These are phyloP conservation scores for Blastobotrys mokoenaii DNA, from an alignment of 805 yeast species.

Conservation along the genomic window DNA sequence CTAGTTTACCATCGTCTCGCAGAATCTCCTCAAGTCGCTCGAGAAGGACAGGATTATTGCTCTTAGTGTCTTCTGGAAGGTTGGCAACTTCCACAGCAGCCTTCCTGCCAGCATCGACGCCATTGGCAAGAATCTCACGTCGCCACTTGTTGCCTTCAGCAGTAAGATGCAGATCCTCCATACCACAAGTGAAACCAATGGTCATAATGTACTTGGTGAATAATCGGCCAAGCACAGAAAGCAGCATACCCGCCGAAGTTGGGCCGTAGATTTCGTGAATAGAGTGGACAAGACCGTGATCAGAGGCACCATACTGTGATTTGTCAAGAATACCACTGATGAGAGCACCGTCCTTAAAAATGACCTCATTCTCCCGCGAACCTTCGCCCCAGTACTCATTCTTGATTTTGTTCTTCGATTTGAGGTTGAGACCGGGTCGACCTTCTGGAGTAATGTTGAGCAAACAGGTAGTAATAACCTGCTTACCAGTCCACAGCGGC, in stretches of 20 bases:
- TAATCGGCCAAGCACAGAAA: slow-evolving; percentile 88
- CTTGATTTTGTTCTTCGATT: slow-evolving; percentile 80
- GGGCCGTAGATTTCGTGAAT: slow-evolving; percentile 95
- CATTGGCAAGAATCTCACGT: slow-evolving; percentile 65
- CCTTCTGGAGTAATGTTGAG: slow-evolving; percentile 78
- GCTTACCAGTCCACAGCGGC: slow-evolving; percentile 97
- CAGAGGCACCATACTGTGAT: slow-evolving; percentile 97
- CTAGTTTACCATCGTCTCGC: slow-evolving; percentile 87
- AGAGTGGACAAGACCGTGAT: slow-evolving; percentile 94
- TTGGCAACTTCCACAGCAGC: slow-evolving; percentile 96
- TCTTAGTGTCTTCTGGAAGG: slow-evolving; percentile 41
- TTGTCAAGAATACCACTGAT: slow-evolving; percentile 91
- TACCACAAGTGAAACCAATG: slow-evolving; percentile 97
- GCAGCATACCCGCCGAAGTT: slow-evolving; percentile 75
- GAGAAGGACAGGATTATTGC: slow-evolving; percentile 66
- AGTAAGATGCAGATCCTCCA: slow-evolving; percentile 95
- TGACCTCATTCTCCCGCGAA: slow-evolving; percentile 76
- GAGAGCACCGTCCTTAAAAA: slow-evolving; percentile 80
- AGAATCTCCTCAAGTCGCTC: slow-evolving; percentile 88
- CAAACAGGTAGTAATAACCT: slow-evolving; percentile 84
- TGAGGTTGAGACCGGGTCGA: slow-evolving; percentile 86
- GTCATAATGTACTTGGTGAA: slow-evolving; percentile 89
- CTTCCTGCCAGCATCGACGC: slow-evolving; percentile 74
- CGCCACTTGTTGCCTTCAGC: slow-evolving; percentile 88
- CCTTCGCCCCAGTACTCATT: slow-evolving; percentile 89